These are phyloP conservation scores for Xylaria sp. DNA, from an alignment of 2,329 filamentous ascomycete genomes.

Conservation along the genomic window DNA sequence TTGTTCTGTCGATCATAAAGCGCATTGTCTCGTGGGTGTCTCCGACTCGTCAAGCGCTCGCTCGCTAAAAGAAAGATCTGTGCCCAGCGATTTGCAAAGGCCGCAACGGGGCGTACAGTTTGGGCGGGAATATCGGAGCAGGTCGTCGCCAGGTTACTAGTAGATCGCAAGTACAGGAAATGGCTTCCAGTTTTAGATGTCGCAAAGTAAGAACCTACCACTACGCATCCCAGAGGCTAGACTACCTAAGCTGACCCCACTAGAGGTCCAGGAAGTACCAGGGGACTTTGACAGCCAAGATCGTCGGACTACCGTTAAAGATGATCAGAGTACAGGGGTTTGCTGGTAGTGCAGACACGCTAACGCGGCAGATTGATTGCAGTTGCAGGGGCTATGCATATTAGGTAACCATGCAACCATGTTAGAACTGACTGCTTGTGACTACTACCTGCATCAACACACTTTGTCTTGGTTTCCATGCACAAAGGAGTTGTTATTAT, in stretches of 20 bases:
- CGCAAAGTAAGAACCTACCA: background rate
- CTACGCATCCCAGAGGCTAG: background rate
- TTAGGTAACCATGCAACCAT: background rate
- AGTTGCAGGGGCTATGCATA: constrained; percentile 1
- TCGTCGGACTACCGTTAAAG: constrained; percentile 4
- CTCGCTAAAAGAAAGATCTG: constrained; percentile 28
- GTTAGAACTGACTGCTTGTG: background rate
- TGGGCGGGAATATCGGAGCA: background rate
- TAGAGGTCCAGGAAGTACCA: background rate
- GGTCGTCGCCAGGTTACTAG: constrained; percentile 4
- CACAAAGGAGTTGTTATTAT: background rate
- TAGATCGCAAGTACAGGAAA: background rate
- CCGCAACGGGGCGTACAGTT: background rate
- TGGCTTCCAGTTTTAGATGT: background rate
- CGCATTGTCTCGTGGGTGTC: constrained; percentile 38
- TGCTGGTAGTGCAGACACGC: constrained; percentile 13
- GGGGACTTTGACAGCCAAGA: constrained; percentile 7
- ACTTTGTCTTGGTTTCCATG: background rate
- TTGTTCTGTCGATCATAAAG: constrained; percentile 43
- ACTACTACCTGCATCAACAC: background rate
- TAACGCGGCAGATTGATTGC: constrained; percentile 29
- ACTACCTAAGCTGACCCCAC: background rate
- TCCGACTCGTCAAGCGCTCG: constrained; percentile 21
- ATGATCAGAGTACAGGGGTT: constrained; percentile 19
- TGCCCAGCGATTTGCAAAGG: constrained; percentile 17